phyloP scores from a whole-genome alignment of 2,329 filamentous ascomycete genomes.

The Fusarium brevicatenulatum region DNA sequence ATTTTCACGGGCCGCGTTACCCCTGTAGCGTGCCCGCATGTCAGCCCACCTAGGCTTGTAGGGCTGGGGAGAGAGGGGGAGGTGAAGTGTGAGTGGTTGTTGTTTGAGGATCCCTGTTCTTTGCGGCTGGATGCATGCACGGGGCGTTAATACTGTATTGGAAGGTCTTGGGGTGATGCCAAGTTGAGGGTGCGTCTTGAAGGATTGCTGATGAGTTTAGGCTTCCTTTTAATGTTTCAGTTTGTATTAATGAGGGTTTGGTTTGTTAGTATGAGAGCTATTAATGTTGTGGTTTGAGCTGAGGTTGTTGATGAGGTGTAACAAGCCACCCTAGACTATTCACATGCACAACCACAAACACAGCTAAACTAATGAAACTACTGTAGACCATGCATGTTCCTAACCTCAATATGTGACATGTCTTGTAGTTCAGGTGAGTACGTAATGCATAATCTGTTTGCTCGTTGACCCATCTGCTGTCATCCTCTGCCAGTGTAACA shows the following conservation, averaged over 20 bases:
- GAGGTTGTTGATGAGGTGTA: background rate
- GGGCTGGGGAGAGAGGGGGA: slow-evolving; percentile 18
- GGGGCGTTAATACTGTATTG: slow-evolving; percentile 1
- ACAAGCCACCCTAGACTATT: background rate
- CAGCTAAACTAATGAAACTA: background rate
- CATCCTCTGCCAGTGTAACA: background rate
- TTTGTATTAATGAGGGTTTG: background rate
- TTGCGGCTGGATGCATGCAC: slow-evolving; percentile 25
- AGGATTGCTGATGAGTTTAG: background rate
- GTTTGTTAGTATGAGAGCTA: accelerated
- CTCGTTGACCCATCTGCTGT: no score
- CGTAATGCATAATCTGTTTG: background rate
- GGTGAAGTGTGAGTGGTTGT: background rate
- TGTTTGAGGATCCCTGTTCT: slow-evolving; percentile 5
- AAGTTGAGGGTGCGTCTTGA: background rate
- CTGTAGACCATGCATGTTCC: background rate
- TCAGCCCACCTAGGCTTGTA: slow-evolving; percentile 29
- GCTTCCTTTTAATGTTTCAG: background rate
- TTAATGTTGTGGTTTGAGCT: background rate
- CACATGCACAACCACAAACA: background rate
- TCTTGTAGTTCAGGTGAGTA: background rate
- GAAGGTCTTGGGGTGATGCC: background rate
- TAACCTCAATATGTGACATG: background rate
- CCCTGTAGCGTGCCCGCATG: slow-evolving; percentile 5
- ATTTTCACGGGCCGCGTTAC: background rate